phyloP scores from a whole-genome alignment of 768 basidiomycete genomes.

The Infundibulicybe gibba region DNA sequence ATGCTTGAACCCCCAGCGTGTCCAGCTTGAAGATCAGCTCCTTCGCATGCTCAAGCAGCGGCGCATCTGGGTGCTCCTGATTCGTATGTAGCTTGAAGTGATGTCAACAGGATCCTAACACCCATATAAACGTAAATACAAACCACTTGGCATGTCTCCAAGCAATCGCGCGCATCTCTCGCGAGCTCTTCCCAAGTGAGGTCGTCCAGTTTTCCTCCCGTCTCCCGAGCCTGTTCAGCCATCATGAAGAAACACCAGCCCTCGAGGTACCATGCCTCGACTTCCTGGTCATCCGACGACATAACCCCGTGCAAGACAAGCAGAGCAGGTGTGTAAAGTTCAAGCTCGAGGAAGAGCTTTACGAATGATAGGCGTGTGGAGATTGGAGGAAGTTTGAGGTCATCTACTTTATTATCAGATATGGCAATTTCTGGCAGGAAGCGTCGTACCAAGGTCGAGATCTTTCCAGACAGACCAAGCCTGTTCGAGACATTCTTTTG shows the following conservation, averaged over 20 bases:
- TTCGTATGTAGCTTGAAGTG: slow-evolving; percentile 57
- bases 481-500: slow-evolving; percentile 62
- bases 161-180: slow-evolving; percentile 72
- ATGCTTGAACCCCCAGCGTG: slow-evolving; percentile 58
- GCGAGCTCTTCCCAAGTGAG: slow-evolving; percentile 77
- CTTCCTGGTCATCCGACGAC: slow-evolving; percentile 77
- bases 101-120: slow-evolving; percentile 4
- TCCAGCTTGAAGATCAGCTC: slow-evolving; percentile 74
- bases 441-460: slow-evolving; percentile 43
- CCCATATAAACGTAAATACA: slow-evolving; percentile 18
- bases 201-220: slow-evolving; percentile 43
- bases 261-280: slow-evolving; percentile 93
- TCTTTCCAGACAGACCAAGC: slow-evolving; percentile 72
- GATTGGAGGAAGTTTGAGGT: slow-evolving; percentile 66
- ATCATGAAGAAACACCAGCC: slow-evolving; percentile 92
- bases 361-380: slow-evolving; percentile 69
- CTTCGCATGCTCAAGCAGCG: slow-evolving; percentile 68
- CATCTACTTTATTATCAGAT: slow-evolving; percentile 37
- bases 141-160: slow-evolving; percentile 81
- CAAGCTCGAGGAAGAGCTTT: slow-evolving; percentile 80
- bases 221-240: slow-evolving; percentile 67
- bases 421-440: not conserved
- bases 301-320: slow-evolving; percentile 76
- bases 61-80: slow-evolving; percentile 73
- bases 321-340: slow-evolving; percentile 67